Percentiles rank a stretch among this genome's conserved stretches.
phyloP scores from a whole-genome alignment of 1,139 yeast species.

The Debaryomycetaceae sp. region DNA sequence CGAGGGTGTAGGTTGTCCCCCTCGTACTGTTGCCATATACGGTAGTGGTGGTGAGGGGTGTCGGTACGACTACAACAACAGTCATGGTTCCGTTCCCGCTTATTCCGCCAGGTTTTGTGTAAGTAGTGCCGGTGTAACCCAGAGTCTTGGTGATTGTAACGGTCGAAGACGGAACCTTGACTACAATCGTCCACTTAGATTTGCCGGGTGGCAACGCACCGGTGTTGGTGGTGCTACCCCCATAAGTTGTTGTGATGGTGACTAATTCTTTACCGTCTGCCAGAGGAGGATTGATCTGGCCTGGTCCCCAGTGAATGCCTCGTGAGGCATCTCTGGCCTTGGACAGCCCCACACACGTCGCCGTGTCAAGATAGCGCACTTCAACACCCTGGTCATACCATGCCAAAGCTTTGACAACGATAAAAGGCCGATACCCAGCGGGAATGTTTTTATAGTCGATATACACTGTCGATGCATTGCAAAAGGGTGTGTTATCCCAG shows the following conservation, averaged over 20 bases:
- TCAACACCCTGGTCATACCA: slow-evolving; percentile 1
- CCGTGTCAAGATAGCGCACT: slow-evolving; percentile 7
- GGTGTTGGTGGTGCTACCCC: slow-evolving; percentile 8
- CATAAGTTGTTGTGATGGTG: slow-evolving; percentile 15
- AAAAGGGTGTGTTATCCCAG: slow-evolving; percentile 6
- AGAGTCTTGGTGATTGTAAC: too few relatives aligned
- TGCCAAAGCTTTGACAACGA: slow-evolving; percentile 6
- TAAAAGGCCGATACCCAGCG: slow-evolving; percentile 20
- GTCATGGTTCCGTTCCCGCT: slow-evolving; percentile 7
- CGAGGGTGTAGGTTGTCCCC: slow-evolving; percentile 4
- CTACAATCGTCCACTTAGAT: too few relatives aligned
- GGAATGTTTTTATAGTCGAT: slow-evolving; percentile 15
- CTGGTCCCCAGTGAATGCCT: slow-evolving; percentile 4
- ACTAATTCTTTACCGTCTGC: slow-evolving; percentile 12
- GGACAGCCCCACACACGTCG: slow-evolving; percentile 7
- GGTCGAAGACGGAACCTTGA: too few relatives aligned
- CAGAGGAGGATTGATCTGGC: slow-evolving; percentile 7
- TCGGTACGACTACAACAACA: slow-evolving; percentile 7
- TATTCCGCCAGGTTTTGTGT: slow-evolving; percentile 4
- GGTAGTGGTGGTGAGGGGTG: slow-evolving; percentile 6
- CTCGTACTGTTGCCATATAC: slow-evolving; percentile 5
- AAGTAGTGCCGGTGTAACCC: too few relatives aligned
- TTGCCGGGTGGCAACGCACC: slow-evolving; percentile 9
- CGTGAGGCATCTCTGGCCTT: neutral
- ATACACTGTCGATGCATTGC: slow-evolving; percentile 4